Evolutionary conservation across 2,329 filamentous ascomycete species (phyloP).

Genomic region (Ascochyta lentis): DNA sequence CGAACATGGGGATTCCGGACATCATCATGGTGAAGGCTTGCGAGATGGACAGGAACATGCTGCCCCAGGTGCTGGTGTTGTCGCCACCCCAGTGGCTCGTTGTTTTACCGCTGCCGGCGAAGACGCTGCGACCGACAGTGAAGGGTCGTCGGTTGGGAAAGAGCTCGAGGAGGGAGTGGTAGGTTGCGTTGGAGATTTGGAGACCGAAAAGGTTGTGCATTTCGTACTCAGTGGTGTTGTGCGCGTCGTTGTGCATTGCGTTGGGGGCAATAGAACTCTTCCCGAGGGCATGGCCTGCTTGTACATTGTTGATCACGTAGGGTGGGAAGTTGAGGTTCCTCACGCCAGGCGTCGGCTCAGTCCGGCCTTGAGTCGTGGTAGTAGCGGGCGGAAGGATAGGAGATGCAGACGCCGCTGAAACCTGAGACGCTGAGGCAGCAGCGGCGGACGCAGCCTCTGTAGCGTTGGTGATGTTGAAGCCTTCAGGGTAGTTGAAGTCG

Average conservation of each 20-base stretch:
- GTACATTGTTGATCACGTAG: conserved; percentile 75
- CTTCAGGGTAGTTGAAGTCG: conserved; percentile 68
- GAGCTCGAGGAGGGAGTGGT: conserved; percentile 68
- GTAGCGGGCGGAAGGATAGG: conserved; percentile 33
- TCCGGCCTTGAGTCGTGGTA: conserved; percentile 57
- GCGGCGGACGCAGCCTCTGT: conserved; percentile 67
- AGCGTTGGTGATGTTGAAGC: conserved; percentile 69
- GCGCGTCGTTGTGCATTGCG: conserved; percentile 73
- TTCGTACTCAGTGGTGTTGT: conserved; percentile 69
- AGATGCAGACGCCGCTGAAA: conserved; percentile 47
- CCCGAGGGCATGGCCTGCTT: conserved; percentile 70
- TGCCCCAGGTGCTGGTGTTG: conserved; percentile 71
- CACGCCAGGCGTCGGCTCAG: conserved; percentile 65
- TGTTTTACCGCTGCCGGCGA: conserved; percentile 20
- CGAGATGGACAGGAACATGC: conserved; percentile 75
- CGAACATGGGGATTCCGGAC: conserved; percentile 77
- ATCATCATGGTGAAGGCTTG: conserved; percentile 75
- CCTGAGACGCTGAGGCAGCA: conserved; percentile 59
- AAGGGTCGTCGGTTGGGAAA: conserved; percentile 54
- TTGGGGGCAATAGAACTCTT: conserved; percentile 73
- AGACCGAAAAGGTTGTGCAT: conserved; percentile 71
- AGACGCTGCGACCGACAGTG: conserved; percentile 20
- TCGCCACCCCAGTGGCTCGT: conserved; percentile 68
- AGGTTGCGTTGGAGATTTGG: conserved; percentile 43
- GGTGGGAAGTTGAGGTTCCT: conserved; percentile 74